Conservation (phyloP, 768 basidiomycete genomes). For the Cantharellus anzutake region DNA sequence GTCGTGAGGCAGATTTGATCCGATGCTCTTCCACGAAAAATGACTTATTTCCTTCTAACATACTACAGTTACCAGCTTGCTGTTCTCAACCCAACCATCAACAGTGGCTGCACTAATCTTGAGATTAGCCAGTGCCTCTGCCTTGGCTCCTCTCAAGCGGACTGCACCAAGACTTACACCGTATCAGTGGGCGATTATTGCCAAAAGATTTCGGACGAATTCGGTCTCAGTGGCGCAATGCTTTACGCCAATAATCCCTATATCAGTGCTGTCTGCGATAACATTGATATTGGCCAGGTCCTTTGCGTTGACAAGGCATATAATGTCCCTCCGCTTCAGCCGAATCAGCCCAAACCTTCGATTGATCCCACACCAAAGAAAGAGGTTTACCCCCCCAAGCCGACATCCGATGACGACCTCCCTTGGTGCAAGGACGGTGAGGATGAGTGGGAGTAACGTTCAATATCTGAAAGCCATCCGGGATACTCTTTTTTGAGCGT, state of each 20-base stretch:
- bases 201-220: slow-evolving; percentile 23
- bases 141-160: slow-evolving; percentile 37
- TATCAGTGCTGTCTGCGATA: not conserved
- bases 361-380: no score
- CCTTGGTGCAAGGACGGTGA: no score
- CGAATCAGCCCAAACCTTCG: not conserved
- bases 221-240: slow-evolving; percentile 31
- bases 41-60: slow-evolving; percentile 10
- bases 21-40: slow-evolving; percentile 4
- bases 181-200: slow-evolving; percentile 41
- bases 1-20: slow-evolving; percentile 11
- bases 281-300: slow-evolving; percentile 1
- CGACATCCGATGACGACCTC: no score
- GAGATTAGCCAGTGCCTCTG: slow-evolving; percentile 32
- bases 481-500: no score
- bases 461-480: no score
- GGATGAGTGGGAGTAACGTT: no score
- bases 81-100: slow-evolving; percentile 35
- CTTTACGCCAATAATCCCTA: slow-evolving; percentile 50
- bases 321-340: not conserved
- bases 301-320: not conserved
- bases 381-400: no score
- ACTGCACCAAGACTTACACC: slow-evolving; percentile 42
- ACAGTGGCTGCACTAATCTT: slow-evolving; percentile 41
- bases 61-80: slow-evolving; percentile 54